Percentiles rank a stretch among this genome's conserved stretches.
These are phyloP conservation scores for Mycena indigotica DNA, from an alignment of 768 basidiomycete genomes.

Conservation along the genomic window DNA sequence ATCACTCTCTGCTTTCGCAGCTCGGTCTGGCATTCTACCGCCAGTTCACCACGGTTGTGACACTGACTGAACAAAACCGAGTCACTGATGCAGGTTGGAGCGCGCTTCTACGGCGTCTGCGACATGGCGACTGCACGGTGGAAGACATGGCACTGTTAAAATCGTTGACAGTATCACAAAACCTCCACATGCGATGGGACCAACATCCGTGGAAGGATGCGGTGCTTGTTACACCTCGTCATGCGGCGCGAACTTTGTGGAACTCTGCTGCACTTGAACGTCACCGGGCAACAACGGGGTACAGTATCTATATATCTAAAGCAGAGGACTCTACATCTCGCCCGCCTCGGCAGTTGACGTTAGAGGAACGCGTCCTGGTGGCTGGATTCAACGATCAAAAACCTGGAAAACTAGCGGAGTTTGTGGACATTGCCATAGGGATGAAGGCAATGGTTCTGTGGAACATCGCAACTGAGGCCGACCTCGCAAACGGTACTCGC, in stretches of 20 bases:
- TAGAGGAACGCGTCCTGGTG: not conserved
- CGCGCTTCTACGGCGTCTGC: conserved; percentile 29
- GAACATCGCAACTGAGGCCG: conserved; percentile 6
- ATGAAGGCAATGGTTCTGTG: conserved; percentile 6
- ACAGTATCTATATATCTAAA: not conserved
- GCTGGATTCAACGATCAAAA: not conserved
- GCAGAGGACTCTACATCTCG: not conserved
- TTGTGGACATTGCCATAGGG: not conserved
- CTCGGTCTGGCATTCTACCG: conserved; percentile 30
- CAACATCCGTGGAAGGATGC: not conserved
- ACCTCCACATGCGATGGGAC: not conserved
- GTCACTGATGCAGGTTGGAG: conserved; percentile 35
- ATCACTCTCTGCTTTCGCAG: not conserved
- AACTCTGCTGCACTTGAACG: not conserved
- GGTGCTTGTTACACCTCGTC: not conserved
- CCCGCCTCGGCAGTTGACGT: not conserved
- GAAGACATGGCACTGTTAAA: conserved; percentile 27
- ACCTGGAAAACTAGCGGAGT: not conserved
- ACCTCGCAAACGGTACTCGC: conserved; percentile 6
- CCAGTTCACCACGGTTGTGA: conserved; percentile 36
- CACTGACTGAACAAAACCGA: conserved; percentile 39
- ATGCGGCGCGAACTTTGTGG: not conserved
- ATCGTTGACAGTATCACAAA: conserved; percentile 14
- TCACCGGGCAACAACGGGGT: not conserved
- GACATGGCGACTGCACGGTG: conserved; percentile 31